Conservation (phyloP, 805 yeast genomes). For the Komagataella pastoris region DNA sequence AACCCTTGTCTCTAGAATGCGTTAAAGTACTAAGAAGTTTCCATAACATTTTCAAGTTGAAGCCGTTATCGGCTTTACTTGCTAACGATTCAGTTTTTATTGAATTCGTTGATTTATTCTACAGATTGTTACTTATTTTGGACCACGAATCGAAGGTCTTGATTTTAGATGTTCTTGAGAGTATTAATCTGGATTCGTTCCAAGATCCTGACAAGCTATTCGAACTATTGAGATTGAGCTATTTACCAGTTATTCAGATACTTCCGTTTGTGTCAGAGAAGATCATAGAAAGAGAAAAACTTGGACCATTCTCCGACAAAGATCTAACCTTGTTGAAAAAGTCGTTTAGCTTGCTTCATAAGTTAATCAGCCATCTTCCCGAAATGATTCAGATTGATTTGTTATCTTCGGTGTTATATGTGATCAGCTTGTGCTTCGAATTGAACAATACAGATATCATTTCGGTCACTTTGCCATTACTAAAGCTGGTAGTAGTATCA, state of each 20-base stretch:
- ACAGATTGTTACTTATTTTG: slow-evolving; percentile 52
- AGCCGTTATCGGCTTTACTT: slow-evolving; percentile 36
- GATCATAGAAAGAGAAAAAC: slow-evolving; percentile 16
- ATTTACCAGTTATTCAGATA: slow-evolving; percentile 45
- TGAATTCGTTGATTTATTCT: slow-evolving; percentile 67
- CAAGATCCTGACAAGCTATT: slow-evolving; percentile 65
- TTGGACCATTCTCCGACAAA: slow-evolving; percentile 9
- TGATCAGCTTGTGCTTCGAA: slow-evolving; percentile 44
- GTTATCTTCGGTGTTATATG: slow-evolving; percentile 52
- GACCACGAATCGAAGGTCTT: slow-evolving; percentile 29
- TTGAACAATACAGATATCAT: slow-evolving; percentile 25
- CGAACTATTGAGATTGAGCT: slow-evolving; percentile 60
- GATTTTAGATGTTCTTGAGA: slow-evolving; percentile 32
- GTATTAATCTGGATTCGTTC: slow-evolving; percentile 30
- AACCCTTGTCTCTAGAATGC: slow-evolving; percentile 7
- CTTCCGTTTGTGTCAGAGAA: slow-evolving; percentile 47
- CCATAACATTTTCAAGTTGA: slow-evolving; percentile 20
- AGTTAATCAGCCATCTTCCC: slow-evolving; percentile 54
- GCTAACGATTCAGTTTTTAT: slow-evolving; percentile 48
- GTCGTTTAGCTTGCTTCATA: slow-evolving; percentile 38
- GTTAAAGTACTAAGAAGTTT: slow-evolving; percentile 4
- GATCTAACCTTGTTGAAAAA: slow-evolving; percentile 33
- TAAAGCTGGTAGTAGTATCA: slow-evolving; percentile 28
- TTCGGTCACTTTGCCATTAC: slow-evolving; percentile 37
- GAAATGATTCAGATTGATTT: slow-evolving; percentile 57